Conservation (phyloP, 257 asterid genomes). For the Petrea volubilis region DNA sequence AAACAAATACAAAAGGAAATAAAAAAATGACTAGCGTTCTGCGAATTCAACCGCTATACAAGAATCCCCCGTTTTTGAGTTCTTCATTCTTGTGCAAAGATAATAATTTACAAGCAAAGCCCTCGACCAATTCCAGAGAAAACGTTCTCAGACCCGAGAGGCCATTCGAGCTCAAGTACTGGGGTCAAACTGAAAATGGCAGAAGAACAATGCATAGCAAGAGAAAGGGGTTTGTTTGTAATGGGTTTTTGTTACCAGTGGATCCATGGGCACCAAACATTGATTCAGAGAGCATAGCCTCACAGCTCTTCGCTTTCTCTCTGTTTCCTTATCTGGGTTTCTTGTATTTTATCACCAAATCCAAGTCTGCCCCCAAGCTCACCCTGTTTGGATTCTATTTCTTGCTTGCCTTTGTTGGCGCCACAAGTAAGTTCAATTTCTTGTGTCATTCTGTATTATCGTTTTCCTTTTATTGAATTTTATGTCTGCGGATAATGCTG, state of each 20-base stretch:
- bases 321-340: slow-evolving; percentile 86
- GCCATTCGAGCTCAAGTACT: slow-evolving; percentile 32
- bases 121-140: slow-evolving; percentile 25
- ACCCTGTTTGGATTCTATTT: slow-evolving; percentile 93
- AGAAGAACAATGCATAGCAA: slow-evolving; percentile 14
- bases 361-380: slow-evolving; percentile 83
- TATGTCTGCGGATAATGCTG: not conserved
- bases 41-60: slow-evolving; percentile 43
- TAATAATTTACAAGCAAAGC: slow-evolving; percentile 12
- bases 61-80: slow-evolving; percentile 30
- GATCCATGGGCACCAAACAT: slow-evolving; percentile 94
- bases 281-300: slow-evolving; percentile 80
- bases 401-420: slow-evolving; percentile 90
- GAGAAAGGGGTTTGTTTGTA: slow-evolving; percentile 36
- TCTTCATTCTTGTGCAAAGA: slow-evolving; percentile 20
- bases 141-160: slow-evolving; percentile 15
- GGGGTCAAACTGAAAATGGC: slow-evolving; percentile 31
- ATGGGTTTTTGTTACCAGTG: slow-evolving; percentile 63
- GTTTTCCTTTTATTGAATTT: not conserved
- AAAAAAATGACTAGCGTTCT: slow-evolving; percentile 31
- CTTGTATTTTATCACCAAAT: slow-evolving; percentile 82
- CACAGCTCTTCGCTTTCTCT: slow-evolving; percentile 89
- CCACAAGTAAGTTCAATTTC: slow-evolving; percentile 65
- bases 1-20: not conserved
- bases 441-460: not conserved